These are phyloP conservation scores for Hsuehochloa calcarea DNA, from an alignment of 176 grass and related monocot genomes.

Conservation along the genomic window DNA sequence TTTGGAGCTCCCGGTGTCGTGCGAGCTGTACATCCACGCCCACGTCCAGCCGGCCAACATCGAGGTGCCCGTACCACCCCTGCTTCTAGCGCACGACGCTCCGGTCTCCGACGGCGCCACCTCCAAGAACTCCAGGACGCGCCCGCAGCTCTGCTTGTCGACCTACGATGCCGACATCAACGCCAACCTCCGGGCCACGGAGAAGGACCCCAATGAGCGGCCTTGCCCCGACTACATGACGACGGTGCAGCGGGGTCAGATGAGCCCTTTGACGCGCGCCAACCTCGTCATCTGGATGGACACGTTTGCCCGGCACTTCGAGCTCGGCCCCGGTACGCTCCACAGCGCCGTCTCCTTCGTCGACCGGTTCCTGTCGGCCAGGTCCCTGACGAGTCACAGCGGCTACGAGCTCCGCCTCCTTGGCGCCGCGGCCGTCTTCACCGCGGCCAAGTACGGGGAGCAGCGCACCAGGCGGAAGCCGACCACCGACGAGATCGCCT, in stretches of 20 bases:
- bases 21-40: neutral
- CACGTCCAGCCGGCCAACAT: neutral
- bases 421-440: no score
- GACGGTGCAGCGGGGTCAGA: neutral
- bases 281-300: neutral
- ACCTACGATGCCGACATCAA: conserved; percentile 11
- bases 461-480: neutral
- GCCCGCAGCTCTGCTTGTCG: neutral
- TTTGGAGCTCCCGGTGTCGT: neutral
- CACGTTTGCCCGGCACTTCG: neutral
- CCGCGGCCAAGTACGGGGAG: neutral
- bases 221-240: neutral
- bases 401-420: neutral
- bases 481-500: neutral
- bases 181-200: neutral
- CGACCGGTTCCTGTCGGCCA: neutral
- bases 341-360: neutral
- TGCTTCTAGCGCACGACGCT: no score
- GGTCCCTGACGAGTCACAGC: neutral
- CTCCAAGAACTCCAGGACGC: neutral
- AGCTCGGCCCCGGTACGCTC: neutral
- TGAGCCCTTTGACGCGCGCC: neutral
- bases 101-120: neutral
- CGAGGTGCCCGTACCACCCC: neutral
- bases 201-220: neutral